phyloP scores from a whole-genome alignment of 179 eudicot genomes.

The Silene noctiflora region DNA sequence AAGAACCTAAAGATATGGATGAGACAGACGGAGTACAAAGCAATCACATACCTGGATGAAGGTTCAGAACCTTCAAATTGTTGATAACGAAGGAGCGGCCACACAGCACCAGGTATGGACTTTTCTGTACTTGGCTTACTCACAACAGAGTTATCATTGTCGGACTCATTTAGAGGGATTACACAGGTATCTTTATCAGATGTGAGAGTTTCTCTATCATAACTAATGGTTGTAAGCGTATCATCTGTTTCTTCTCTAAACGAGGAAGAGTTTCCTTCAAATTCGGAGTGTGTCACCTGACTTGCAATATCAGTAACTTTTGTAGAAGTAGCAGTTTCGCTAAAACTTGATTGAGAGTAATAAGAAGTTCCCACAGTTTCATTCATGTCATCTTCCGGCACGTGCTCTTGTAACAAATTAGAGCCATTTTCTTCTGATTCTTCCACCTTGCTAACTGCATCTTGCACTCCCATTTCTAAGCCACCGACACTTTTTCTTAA shows the following conservation, averaged over 20 bases:
- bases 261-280: conserved; percentile 28
- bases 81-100: conserved; percentile 57
- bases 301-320: conserved; percentile 37
- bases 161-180: conserved; percentile 25
- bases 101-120: conserved; percentile 52
- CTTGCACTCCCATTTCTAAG: conserved; percentile 47
- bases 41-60: conserved; percentile 63
- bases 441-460: conserved; percentile 36
- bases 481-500: conserved; percentile 54
- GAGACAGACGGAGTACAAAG: conserved; percentile 3
- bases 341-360: conserved; percentile 34
- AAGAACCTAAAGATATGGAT: neutral
- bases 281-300: conserved; percentile 34
- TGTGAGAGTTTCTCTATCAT: conserved; percentile 33
- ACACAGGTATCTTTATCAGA: conserved; percentile 39
- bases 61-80: conserved; percentile 77
- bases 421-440: conserved; percentile 36
- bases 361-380: conserved; percentile 34
- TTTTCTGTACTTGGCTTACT: conserved; percentile 50
- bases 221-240: conserved; percentile 34
- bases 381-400: conserved; percentile 33
- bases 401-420: conserved; percentile 29
- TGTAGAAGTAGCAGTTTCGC: conserved; percentile 35
- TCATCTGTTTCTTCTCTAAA: conserved; percentile 32
- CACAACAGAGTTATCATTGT: conserved; percentile 25